Evolutionary conservation across 805 yeast species (phyloP).

Genomic region (Cyberlindnera mississippiensis): DNA sequence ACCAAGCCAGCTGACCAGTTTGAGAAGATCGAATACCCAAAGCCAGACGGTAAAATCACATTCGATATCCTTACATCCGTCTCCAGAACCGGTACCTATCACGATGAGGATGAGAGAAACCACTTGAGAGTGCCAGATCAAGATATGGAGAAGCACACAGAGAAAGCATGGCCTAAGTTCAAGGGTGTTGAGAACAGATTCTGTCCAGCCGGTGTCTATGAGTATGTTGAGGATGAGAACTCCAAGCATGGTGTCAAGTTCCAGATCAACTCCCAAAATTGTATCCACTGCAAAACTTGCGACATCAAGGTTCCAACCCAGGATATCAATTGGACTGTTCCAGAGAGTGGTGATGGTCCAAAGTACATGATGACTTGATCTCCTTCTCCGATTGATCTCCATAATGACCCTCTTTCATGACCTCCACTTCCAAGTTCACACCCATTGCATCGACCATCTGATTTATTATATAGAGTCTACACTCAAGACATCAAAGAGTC

Average conservation of each 20-base stretch:
- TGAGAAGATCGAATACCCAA: slow-evolving; percentile 81
- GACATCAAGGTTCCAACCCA: slow-evolving; percentile 95
- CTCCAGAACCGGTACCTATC: slow-evolving; percentile 93
- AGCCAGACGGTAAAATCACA: slow-evolving; percentile 90
- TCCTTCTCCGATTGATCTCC: too few species aligned
- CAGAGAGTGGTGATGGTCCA: slow-evolving; percentile 99
- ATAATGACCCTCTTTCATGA: too few species aligned
- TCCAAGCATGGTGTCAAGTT: slow-evolving; percentile 66
- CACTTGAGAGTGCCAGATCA: slow-evolving; percentile 73
- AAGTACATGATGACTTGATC: slow-evolving; percentile 77
- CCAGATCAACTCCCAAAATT: slow-evolving; percentile 93
- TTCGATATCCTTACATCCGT: slow-evolving; percentile 94
- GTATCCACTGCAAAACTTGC: slow-evolving; percentile 98
- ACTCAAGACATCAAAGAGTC: not conserved
- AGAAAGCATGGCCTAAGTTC: slow-evolving; percentile 64
- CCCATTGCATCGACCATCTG: too few species aligned
- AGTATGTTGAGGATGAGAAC: slow-evolving; percentile 66
- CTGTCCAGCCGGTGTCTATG: slow-evolving; percentile 99
- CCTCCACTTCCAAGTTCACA: too few species aligned
- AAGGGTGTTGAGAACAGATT: slow-evolving; percentile 88
- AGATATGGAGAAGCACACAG: slow-evolving; percentile 63
- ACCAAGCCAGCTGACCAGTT: slow-evolving; percentile 66
- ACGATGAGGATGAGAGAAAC: slow-evolving; percentile 89
- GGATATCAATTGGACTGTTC: slow-evolving; percentile 94
- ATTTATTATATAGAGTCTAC: too few species aligned